These are phyloP conservation scores for Kentomonas sorsogonicus DNA, from an alignment of 208 protist genomes.

Conservation along the genomic window DNA sequence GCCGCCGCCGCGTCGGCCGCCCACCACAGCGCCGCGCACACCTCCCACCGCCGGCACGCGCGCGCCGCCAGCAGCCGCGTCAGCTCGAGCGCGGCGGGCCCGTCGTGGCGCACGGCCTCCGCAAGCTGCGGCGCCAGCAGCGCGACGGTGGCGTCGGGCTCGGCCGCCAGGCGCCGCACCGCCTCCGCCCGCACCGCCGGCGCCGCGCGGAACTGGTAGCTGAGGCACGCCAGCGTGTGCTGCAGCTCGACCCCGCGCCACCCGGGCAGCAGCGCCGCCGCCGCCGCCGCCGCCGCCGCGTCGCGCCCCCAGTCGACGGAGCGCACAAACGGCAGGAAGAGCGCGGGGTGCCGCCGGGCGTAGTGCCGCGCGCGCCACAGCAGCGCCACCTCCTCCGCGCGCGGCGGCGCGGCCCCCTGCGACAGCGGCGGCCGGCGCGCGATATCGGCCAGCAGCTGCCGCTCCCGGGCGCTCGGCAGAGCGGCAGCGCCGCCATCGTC, in stretches of 20 bases:
- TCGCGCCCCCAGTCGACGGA: constrained; percentile 87
- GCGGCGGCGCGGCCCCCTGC: constrained; percentile 40
- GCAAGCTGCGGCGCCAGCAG: constrained; percentile 61
- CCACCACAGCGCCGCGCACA: constrained; percentile 77
- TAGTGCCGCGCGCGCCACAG: constrained; percentile 92
- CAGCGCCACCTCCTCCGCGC: constrained; percentile 83
- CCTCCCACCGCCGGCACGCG: constrained; percentile 56
- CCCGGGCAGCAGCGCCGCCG: constrained; percentile 53
- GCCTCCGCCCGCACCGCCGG: constrained; percentile 58
- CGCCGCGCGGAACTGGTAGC: constrained; percentile 58
- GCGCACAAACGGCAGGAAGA: constrained; percentile 88
- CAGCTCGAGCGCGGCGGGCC: constrained; percentile 32
- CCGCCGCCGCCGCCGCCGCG: constrained; percentile 63
- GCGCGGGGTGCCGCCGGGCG: constrained; percentile 61
- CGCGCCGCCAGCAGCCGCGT: constrained; percentile 53
- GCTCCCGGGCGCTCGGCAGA: constrained; percentile 55
- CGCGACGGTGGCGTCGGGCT: constrained; percentile 41
- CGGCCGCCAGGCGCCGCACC: constrained; percentile 40
- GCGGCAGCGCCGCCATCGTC: too few species aligned
- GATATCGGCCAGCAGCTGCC: constrained; percentile 53
- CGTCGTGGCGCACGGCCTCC: constrained; percentile 80
- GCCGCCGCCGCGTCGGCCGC: constrained; percentile 45
- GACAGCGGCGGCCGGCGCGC: constrained; percentile 48
- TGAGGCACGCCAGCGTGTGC: constrained; percentile 69
- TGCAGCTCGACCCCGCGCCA: constrained; percentile 62